A percentile compares a stretch with the other conserved stretches of the same genome.
Conservation (phyloP, 352 stramenopile genomes). For the Pythium plurisporium region DNA sequence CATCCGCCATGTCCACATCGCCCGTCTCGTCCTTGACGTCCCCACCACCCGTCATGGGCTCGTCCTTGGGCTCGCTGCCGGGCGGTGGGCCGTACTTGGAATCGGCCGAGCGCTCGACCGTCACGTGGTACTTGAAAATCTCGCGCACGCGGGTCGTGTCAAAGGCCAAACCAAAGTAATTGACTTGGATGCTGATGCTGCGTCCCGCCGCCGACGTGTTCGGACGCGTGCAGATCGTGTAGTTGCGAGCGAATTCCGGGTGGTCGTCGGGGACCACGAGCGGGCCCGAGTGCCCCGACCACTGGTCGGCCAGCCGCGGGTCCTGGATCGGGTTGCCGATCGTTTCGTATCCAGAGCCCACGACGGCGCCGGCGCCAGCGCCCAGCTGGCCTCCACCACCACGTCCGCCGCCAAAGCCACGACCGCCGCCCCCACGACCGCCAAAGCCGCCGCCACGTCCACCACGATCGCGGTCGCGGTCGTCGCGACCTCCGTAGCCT, state of each 20-base stretch:
- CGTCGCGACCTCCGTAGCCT: no score
- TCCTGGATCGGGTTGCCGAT: conserved; percentile 48
- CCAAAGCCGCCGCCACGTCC: conserved; percentile 24
- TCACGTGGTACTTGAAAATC: conserved; percentile 75
- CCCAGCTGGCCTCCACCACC: conserved; percentile 29
- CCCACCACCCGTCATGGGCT: conserved; percentile 28
- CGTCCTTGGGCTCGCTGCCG: conserved; percentile 32
- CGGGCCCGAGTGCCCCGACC: conserved; percentile 31
- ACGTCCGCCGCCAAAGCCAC: conserved; percentile 29
- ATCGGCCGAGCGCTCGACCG: conserved; percentile 46
- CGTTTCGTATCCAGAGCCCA: conserved; percentile 45
- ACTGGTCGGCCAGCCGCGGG: conserved; percentile 45
- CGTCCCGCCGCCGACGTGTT: conserved; percentile 29
- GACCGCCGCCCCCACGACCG: conserved; percentile 28
- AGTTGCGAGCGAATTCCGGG: conserved; percentile 33
- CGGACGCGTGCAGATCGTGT: conserved; percentile 45
- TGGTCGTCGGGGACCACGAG: conserved; percentile 41
- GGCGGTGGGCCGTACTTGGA: conserved; percentile 45
- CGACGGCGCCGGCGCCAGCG: conserved; percentile 33
- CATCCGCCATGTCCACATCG: conserved; percentile 46
- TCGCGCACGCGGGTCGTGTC: conserved; percentile 33
- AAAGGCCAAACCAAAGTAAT: conserved; percentile 64
- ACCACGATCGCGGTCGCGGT: conserved; percentile 25
- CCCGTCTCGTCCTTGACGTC: conserved; percentile 23
- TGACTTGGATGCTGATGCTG: conserved; percentile 42